Base-by-base conservation (phyloP, 2,329 filamentous ascomycete species). In the Aspergillus jensenii region DNA sequence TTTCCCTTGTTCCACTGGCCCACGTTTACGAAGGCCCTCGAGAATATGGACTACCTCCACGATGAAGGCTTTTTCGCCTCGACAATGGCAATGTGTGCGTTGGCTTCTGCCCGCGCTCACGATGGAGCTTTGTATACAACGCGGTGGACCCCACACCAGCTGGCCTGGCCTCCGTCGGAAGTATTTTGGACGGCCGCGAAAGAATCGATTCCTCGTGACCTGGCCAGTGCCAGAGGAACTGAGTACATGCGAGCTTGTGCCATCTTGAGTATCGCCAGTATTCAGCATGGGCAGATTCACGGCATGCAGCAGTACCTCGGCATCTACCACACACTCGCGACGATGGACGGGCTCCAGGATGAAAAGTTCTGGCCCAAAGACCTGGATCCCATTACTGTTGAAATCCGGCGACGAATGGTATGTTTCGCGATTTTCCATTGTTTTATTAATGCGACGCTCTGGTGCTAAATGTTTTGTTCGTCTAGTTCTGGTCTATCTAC, bases 271-370 rank as follows among this genome's bases (percentile, higher is more conserved):
- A 53, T 53, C 33, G 51, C 14, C 5, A 53, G 51, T 8, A 53
- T 53, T 19, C 51, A 53, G 40, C 44, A 46, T 39, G 51, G 51
- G 8, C 51, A 47, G n/a, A 53, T 53, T 14, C 51, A 53, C 5
- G 51, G 43, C 19, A 53, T 53, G 51, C 51, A 53, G 19, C 41
- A 53, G 23, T 53, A 53, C 33, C 51, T 53, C 11, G 51, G 51
- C 11, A 46, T 39, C 8, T 53, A 53, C 39, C 51, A 53, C 23
- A 46, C 51, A 6, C 11, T 53, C 5, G 51, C 51, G 4, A 35
- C 27, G 14, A 53, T 53, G 51, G 51, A 53, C 9, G 51, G 51
- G 9, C 51, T 53, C 8, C 51, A 53, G 3, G 51, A 53, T 8
- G 51, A 53, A 21, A 46, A 53, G 41, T 39, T 46, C 9, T 53